phyloP scores from a whole-genome alignment of 495 filamentous ascomycete genomes.

The Podospora comata region DNA sequence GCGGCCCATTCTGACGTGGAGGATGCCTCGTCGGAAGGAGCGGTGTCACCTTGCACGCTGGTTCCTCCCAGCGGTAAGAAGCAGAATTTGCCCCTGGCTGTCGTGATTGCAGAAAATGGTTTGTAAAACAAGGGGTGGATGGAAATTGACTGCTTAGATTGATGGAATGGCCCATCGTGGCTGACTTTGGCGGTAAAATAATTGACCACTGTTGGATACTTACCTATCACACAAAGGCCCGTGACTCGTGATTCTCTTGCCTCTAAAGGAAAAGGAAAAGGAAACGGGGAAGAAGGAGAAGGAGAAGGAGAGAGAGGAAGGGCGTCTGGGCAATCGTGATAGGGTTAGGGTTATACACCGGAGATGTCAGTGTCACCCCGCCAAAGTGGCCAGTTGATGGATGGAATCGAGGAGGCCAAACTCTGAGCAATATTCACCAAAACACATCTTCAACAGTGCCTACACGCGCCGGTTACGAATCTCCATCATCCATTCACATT shows the following conservation, averaged over 20 bases:
- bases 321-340: too few relatives aligned
- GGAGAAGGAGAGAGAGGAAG: not conserved
- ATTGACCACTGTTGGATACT: not conserved
- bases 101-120: not conserved
- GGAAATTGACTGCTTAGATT: not conserved
- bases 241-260: too few relatives aligned
- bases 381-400: too few relatives aligned
- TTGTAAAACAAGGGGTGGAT: not conserved
- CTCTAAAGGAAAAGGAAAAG: too few relatives aligned
- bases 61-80: not conserved
- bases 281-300: not conserved
- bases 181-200: not conserved
- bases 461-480: not conserved
- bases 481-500: not conserved
- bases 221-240: not conserved
- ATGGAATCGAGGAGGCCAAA: too few relatives aligned
- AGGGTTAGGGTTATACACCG: not conserved
- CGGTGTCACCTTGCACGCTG: not conserved
- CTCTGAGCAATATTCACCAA: not conserved
- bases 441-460: not conserved
- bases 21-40: not conserved
- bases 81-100: not conserved
- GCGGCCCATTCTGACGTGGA: not conserved
- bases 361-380: too few relatives aligned
- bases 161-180: not conserved